Percentiles rank a stretch among this genome's conserved stretches.
Conservation (phyloP, 192 early-diverging fungal genomes). For the Paraglomus brasilianum region DNA sequence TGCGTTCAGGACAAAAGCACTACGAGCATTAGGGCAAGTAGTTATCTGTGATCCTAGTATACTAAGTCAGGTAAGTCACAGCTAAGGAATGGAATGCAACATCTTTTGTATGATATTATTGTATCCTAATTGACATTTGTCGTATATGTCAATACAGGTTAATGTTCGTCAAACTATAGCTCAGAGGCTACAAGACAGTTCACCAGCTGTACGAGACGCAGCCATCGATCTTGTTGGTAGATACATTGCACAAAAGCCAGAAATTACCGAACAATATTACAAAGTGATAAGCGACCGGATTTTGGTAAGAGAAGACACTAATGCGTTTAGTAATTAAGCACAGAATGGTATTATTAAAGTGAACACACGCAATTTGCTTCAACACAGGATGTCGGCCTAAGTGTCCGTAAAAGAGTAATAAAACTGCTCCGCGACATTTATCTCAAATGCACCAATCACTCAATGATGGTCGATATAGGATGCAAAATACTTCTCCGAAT, state of each 20-base stretch:
- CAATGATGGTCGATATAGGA: constrained; percentile 64
- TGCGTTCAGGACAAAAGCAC: constrained; percentile 69
- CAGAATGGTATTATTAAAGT: constrained; percentile 1
- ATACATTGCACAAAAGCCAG: constrained; percentile 66
- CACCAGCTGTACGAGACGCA: constrained; percentile 84
- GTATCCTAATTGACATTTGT: neutral
- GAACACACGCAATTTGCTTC: neutral
- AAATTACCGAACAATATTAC: constrained; percentile 74
- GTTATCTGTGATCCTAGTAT: constrained; percentile 64
- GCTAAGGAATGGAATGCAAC: neutral
- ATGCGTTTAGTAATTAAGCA: neutral
- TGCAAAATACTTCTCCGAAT: constrained; percentile 69
- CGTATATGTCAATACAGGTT: constrained; percentile 24
- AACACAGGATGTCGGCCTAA: constrained; percentile 78
- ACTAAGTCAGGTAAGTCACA: constrained; percentile 49
- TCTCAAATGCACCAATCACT: constrained; percentile 41
- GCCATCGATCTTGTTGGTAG: constrained; percentile 87
- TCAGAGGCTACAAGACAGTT: constrained; percentile 75
- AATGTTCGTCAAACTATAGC: constrained; percentile 71
- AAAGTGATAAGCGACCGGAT: constrained; percentile 76
- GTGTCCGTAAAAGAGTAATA: constrained; percentile 86
- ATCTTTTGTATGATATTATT: neutral
- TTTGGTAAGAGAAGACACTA: constrained; percentile 49
- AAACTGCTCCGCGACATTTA: constrained; percentile 78
- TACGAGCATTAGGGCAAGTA: constrained; percentile 80